Conservation (phyloP, 768 basidiomycete genomes). For the Podaxis sp. region DNA sequence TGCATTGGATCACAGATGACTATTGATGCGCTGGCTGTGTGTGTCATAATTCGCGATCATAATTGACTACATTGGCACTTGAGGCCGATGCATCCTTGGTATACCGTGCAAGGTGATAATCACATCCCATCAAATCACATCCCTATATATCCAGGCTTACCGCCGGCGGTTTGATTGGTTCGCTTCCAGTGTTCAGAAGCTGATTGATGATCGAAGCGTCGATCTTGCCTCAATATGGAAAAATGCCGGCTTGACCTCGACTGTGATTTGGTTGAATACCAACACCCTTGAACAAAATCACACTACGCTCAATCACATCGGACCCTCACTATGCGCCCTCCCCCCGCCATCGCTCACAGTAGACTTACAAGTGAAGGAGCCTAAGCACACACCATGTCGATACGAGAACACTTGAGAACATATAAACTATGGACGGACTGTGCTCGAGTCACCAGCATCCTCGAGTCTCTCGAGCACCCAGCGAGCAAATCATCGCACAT, state of each 20-base stretch:
- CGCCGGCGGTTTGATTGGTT: neutral
- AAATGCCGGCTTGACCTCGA: neutral
- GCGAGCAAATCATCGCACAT: neutral
- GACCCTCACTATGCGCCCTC: neutral
- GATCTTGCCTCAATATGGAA: neutral
- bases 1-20: neutral
- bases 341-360: constrained; percentile 7
- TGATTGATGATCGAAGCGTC: neutral
- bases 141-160: neutral
- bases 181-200: neutral
- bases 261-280: neutral
- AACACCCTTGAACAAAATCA: neutral
- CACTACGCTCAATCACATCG: constrained; percentile 17
- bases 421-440: neutral
- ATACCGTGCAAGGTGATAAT: neutral
- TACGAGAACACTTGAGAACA: neutral
- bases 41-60: neutral
- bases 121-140: neutral
- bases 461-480: neutral
- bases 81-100: neutral
- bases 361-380: neutral
- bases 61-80: neutral
- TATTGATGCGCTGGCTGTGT: neutral
- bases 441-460: neutral
- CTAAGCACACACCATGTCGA: neutral